Base-by-base conservation (phyloP, 345 rosid species). In the Abelmoschus esculentus region DNA sequence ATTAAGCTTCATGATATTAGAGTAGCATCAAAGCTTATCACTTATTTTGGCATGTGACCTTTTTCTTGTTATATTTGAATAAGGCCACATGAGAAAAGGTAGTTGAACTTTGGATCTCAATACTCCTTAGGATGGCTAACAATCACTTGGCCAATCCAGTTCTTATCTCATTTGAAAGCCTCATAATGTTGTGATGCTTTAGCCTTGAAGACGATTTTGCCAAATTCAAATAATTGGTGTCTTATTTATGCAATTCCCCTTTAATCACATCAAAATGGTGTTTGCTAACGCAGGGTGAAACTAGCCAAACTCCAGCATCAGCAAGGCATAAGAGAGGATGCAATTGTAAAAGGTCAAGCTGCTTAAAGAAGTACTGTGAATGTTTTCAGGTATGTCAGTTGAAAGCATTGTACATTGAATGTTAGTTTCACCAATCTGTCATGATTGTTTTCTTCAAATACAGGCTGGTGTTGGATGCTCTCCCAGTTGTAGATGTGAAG, bases 301-400 rank as follows among this genome's bases (percentile, higher is more conserved):
- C 53, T 54, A 83, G 42, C 75, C 83, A 82, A 75, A 85, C 97
- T 74, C 95, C 92, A 22, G 88, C 81, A 53, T 86, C 93, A 74
- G 91, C 90, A 61, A 83, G 91, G 78, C 97, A 91, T 72, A 84
- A 75, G 66, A 83, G 83, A 76, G 97, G 97, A 79, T 91, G 97
- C 86, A 89, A 86, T 80, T 91, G 97, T 75, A 87, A 56, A 76
- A 89, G 75, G 76, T 91, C 96, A 69, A 81, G 84, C 57, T 91
- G 97, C 83, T 78, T 80, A 61, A 87, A 90, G 84, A 88, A 78
- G 79, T 90, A 90, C 70, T 88, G 96, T 2, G 96, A 90, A 81
- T 90, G 96, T 83, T 86, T 75, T 72, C 84, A 81, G 92, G 96
- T 87, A 79, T 18, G 73, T 71, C 50, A 50, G 54, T 49, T 81